Evolutionary conservation across 2,329 filamentous ascomycete species (phyloP).

Genomic region (Akanthomyces uredinophilus): DNA sequence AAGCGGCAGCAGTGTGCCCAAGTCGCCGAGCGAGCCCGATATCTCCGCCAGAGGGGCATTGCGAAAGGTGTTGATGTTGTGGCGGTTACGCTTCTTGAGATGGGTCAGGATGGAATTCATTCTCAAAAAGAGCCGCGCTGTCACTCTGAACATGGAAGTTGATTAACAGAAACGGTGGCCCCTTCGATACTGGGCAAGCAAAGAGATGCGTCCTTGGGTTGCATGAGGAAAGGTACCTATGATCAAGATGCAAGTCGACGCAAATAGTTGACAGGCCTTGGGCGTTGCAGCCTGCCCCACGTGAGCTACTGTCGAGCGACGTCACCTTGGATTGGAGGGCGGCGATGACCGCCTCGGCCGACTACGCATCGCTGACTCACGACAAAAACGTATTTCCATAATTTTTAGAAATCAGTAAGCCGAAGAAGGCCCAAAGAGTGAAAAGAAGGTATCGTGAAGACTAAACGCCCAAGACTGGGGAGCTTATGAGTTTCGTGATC

Average conservation of each 20-base stretch:
- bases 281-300: neutral
- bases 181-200: neutral
- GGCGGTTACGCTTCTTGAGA: slow-evolving; percentile 32
- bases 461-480: neutral
- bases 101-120: slow-evolving; percentile 17
- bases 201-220: neutral
- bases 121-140: slow-evolving; percentile 3
- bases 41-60: slow-evolving; percentile 61
- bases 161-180: neutral
- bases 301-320: neutral
- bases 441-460: neutral
- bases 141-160: neutral
- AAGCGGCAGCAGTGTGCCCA: slow-evolving; percentile 84
- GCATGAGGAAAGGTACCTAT: too few species aligned
- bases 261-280: neutral
- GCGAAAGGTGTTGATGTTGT: slow-evolving; percentile 46
- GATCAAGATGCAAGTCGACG: neutral
- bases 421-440: neutral
- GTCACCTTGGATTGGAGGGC: neutral
- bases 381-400: neutral
- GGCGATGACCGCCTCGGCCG: neutral
- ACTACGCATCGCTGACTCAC: neutral
- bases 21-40: slow-evolving; percentile 79
- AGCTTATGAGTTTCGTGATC: neutral
- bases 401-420: neutral